These are phyloP conservation scores for Phytophthora colocasiae DNA, from an alignment of 352 stramenopile species.

Conservation along the genomic window DNA sequence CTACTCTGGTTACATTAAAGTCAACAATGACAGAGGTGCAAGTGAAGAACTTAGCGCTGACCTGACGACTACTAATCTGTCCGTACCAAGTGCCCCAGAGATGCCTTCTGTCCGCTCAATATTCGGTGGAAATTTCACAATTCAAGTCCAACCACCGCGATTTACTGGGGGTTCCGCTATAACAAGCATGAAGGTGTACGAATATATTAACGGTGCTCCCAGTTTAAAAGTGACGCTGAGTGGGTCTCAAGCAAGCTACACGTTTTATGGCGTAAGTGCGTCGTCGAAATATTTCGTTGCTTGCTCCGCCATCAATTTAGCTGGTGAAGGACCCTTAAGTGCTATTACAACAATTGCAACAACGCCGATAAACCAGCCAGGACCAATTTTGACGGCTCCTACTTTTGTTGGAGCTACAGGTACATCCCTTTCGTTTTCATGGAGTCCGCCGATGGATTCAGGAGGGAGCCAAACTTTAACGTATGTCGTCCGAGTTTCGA, in stretches of 20 bases:
- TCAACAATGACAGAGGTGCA: slow-evolving; percentile 46
- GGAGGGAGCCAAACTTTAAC: slow-evolving; percentile 44
- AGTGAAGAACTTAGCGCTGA: slow-evolving; percentile 26
- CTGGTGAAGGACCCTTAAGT: slow-evolving; percentile 47
- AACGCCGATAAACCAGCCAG: slow-evolving; percentile 41
- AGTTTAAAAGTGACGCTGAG: slow-evolving; percentile 29
- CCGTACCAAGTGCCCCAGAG: slow-evolving; percentile 32
- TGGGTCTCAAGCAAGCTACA: slow-evolving; percentile 20
- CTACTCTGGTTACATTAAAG: slow-evolving; percentile 43
- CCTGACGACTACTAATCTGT: slow-evolving; percentile 34
- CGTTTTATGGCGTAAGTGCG: slow-evolving; percentile 35
- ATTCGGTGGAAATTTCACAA: slow-evolving; percentile 71
- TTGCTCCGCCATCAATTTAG: slow-evolving; percentile 46
- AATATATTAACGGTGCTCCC: slow-evolving; percentile 30
- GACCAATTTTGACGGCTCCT: slow-evolving; percentile 36
- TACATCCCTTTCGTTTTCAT: slow-evolving; percentile 47
- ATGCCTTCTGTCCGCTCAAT: slow-evolving; percentile 40
- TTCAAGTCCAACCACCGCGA: slow-evolving; percentile 42
- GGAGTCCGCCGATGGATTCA: slow-evolving; percentile 46
- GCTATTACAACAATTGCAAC: slow-evolving; percentile 36
- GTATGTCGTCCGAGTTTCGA: slow-evolving; percentile 41
- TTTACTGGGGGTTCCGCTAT: slow-evolving; percentile 54
- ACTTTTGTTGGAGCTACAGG: slow-evolving; percentile 35
- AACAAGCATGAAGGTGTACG: slow-evolving; percentile 52
- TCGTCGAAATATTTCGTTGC: slow-evolving; percentile 49